Evolutionary conservation across 176 grass and related monocot species (phyloP), one percentile per base, ranked within the genome.

Genomic region (Otatea glauca): DNA sequence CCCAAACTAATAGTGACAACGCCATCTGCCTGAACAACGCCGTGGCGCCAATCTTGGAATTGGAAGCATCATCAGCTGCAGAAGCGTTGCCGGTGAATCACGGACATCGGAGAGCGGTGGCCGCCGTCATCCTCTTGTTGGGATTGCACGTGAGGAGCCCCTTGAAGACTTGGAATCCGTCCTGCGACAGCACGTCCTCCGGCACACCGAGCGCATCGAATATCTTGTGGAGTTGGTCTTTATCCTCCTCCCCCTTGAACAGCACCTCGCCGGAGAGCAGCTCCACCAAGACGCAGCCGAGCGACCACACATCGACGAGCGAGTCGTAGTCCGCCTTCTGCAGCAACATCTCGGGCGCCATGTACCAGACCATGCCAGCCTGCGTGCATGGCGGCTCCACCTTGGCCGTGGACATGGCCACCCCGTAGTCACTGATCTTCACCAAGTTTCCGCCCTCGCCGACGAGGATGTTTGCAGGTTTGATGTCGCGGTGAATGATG

Each of bases 401-500:
- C 66, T 64, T 60, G 68, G 81, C 42, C 12, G 39, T 75, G 21
- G 44, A 68, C 61, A 81, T 69, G 0, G 82, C 76, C 39, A 24
- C 14, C 5, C 89, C 89, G 25, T 74, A 87, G 70, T 91, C 85
- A 5, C 89, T 87, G 51, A 87, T 83, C 77, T 90, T 92, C 20
- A 90, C 70, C 29, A 35, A 50, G 29, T 9, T 29, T 50, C 44
- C 47, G 55, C 7, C 47, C 9, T 48, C 0, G 32, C 41, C 9
- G 65, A 90, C 80, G 62, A 92, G 61, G 35, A 86, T 29, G 77
- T 92, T 91, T 12, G 3, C 0, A 1, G 65, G 20, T 61, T 88
- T 92, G 68, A 86, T 86, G 84, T 89, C 79, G 44, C 90, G 72
- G 74, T 92, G 90, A 14, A 89, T 48, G 78, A 89, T 76, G 59